Base-by-base conservation (phyloP, 306 rosid species). In the Pterocarpus santalinus region DNA sequence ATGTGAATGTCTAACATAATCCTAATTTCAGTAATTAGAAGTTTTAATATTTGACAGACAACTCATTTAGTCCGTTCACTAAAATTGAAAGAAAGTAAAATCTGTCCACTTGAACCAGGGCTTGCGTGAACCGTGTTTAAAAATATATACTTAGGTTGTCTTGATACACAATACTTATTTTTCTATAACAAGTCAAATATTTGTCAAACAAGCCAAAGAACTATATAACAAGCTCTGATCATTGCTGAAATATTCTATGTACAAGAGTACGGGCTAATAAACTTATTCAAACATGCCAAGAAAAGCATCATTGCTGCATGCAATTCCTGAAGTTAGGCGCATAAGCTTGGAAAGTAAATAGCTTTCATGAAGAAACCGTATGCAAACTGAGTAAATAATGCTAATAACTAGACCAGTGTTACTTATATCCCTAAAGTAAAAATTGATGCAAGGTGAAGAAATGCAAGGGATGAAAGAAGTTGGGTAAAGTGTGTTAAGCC, bases 341-440 rank as follows among this genome's bases (percentile, higher is more conserved):
- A n/a, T n/a, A n/a, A n/a, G n/a, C n/a, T n/a, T n/a, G 68, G 80
- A 77, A 70, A 22, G 53, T 22, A 72, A 47, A 16, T 57, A 70
- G 65, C 86, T 65, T 71, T 75, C 58, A 73, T 61, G 73, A 72
- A 73, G 68, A 68, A n/a, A 38, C 30, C 41, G 78, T 11, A 73
- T 85, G 51, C 79, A 81, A 75, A 57, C 69, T n/a, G 65, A 46
- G 86, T 84, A 86, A 79, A 67, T 61, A 82, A 67, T 61, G 74
- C 80, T 74, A 69, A 28, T 32, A 65, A 39, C 89, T 82, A 80
- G 47, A 56, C 14, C 72, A 69, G 53, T 35, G 73, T 77, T 75
- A 73, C 52, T 85, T 78, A 60, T 82, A 84, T 73, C 68, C 85
- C 78, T 66, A 73, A 73, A 82, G 47, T 46, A 35, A 76, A 76